Conservation (phyloP, 2,329 filamentous ascomycete species). For the Diplocarpon rosae region DNA sequence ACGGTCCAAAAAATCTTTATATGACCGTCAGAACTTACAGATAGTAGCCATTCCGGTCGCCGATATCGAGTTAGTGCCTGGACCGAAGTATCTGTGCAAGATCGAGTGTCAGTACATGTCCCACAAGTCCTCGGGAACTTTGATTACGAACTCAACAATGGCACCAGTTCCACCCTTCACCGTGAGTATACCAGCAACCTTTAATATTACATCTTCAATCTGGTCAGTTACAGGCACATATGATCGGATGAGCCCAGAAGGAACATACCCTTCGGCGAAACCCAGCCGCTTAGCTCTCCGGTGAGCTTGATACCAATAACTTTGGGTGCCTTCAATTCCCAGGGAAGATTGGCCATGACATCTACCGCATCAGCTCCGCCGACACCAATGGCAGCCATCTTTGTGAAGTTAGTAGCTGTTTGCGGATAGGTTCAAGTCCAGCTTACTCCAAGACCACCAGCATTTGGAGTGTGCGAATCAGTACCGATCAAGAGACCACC, state of each 20-base stretch:
- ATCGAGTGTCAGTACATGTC: constrained; percentile 26
- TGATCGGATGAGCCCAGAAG: constrained; percentile 1
- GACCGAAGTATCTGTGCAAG: constrained; percentile 33
- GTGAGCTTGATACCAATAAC: constrained; percentile 94
- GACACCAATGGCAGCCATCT: not conserved
- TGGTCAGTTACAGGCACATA: constrained; percentile 1
- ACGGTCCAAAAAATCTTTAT: not conserved
- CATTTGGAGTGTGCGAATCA: constrained; percentile 96
- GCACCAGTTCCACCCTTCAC: constrained; percentile 96
- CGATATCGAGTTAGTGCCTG: constrained; percentile 63
- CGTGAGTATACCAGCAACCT: constrained; percentile 91
- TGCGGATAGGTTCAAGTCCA: not conserved
- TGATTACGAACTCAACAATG: constrained; percentile 50
- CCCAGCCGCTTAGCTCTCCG: constrained; percentile 82
- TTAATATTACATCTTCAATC: constrained; percentile 75
- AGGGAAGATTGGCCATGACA: constrained; percentile 93
- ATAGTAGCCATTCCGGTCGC: constrained; percentile 85
- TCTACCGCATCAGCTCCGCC: constrained; percentile 98
- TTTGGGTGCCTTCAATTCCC: constrained; percentile 98
- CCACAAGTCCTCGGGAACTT: not conserved
- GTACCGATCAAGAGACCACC: constrained; percentile 96
- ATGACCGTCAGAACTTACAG: constrained; percentile 44
- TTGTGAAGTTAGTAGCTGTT: not conserved
- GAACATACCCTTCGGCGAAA: constrained; percentile 71
- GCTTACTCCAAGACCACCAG: constrained; percentile 84